These are phyloP conservation scores for Candida neerlandica DNA, from an alignment of 1,139 yeast genomes.

Conservation along the genomic window DNA sequence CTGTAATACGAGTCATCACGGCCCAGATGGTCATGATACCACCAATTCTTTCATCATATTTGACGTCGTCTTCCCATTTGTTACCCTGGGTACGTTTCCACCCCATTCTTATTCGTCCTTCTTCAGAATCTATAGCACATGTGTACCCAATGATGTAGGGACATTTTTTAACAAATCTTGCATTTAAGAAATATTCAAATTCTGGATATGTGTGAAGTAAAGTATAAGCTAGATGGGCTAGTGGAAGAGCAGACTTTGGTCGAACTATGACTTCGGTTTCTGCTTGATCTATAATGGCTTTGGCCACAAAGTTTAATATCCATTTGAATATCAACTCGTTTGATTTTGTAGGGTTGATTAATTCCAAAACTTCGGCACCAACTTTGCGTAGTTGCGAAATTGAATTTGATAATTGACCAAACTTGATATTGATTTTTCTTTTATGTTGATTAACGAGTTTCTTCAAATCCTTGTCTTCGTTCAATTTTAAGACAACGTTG, in stretches of 20 bases:
- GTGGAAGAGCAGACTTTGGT: conserved; percentile 76
- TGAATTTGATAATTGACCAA: conserved; percentile 88
- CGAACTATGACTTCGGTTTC: conserved; percentile 88
- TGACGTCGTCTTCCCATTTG: conserved; percentile 77
- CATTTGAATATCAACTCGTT: conserved; percentile 60
- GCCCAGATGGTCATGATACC: conserved; percentile 86
- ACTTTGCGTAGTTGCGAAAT: conserved; percentile 57
- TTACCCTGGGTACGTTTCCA: conserved; percentile 64
- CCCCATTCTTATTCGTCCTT: conserved; percentile 85
- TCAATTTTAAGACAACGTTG: conserved; percentile 54
- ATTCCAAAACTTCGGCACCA: conserved; percentile 48
- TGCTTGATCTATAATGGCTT: conserved; percentile 86
- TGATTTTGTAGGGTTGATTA: conserved; percentile 49
- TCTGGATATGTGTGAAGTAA: conserved; percentile 64
- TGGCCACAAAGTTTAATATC: conserved; percentile 80
- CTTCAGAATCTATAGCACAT: conserved; percentile 74
- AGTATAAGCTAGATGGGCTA: conserved; percentile 65
- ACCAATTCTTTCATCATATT: conserved; percentile 80
- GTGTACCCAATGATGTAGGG: conserved; percentile 85
- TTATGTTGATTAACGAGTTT: conserved; percentile 49
- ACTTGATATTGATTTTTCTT: conserved; percentile 80
- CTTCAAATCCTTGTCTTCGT: conserved; percentile 43
- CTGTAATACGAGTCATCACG: conserved; percentile 57
- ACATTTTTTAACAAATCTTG: conserved; percentile 88
- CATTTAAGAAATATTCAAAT: conserved; percentile 65